Evolutionary conservation across 1,284 basidiomycete species (phyloP).

Genomic region (Apiotrichum akiyoshidainum): DNA sequence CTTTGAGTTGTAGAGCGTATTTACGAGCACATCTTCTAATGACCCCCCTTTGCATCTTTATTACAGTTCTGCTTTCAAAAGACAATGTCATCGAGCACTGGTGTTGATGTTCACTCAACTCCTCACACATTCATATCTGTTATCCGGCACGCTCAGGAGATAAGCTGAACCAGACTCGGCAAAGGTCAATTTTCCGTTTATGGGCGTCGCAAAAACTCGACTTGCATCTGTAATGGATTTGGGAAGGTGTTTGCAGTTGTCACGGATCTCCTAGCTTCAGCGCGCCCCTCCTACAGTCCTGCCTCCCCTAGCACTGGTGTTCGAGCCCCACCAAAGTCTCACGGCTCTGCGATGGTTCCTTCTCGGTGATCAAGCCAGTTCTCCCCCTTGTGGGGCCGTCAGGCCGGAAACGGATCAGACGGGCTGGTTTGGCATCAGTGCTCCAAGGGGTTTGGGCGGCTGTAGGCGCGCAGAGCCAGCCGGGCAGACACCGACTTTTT

Average conservation of each 20-base stretch:
- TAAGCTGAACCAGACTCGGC: no score
- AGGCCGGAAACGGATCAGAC: conserved; percentile 51
- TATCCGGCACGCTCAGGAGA: no score
- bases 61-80: no score
- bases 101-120: no score
- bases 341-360: conserved; percentile 33
- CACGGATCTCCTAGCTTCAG: conserved; percentile 45
- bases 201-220: not conserved
- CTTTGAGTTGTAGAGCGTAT: no score
- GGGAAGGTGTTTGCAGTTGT: conserved; percentile 42
- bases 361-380: conserved; percentile 47
- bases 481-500: conserved; percentile 48
- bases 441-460: conserved; percentile 46
- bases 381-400: conserved; percentile 22
- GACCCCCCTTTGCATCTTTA: no score
- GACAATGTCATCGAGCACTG: no score
- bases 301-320: conserved; percentile 49
- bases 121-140: no score
- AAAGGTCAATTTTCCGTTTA: no score
- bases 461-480: conserved; percentile 47
- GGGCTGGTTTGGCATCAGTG: conserved; percentile 44
- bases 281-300: conserved; percentile 36
- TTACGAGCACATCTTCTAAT: no score
- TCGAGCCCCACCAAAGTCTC: conserved; percentile 47
- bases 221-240: conserved; percentile 39